These are phyloP conservation scores for Aspergillus sp. DNA, from an alignment of 2,329 filamentous ascomycete species.

Conservation along the genomic window DNA sequence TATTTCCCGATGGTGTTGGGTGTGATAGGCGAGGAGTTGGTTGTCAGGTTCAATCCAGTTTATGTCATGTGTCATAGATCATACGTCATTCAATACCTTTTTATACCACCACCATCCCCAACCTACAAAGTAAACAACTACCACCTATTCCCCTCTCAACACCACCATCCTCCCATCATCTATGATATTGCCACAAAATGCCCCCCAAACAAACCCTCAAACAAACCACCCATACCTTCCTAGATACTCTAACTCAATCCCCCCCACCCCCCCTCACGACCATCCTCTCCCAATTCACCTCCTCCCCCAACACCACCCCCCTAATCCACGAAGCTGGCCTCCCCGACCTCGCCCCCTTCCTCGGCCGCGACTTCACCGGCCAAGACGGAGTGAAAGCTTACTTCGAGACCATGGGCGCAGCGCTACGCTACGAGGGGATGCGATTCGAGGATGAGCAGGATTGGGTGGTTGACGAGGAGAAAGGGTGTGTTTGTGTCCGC, in stretches of 20 bases:
- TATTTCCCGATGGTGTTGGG: slow-evolving; percentile 9
- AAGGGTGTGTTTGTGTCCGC: slow-evolving; percentile 35
- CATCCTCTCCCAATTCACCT: slow-evolving; percentile 43
- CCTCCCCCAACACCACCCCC: slow-evolving; percentile 24
- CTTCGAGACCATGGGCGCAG: slow-evolving; percentile 36
- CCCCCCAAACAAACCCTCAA: neutral
- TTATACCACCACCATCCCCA: neutral
- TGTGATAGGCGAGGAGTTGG: slow-evolving; percentile 18
- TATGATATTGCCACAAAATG: neutral
- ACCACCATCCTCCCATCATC: neutral
- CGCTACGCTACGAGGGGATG: slow-evolving; percentile 40
- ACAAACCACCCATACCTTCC: slow-evolving; percentile 30
- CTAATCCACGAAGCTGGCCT: slow-evolving; percentile 44
- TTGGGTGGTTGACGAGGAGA: slow-evolving; percentile 41
- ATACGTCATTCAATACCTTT: neutral
- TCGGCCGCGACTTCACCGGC: slow-evolving; percentile 45
- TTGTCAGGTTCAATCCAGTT: slow-evolving; percentile 15
- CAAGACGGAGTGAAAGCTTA: slow-evolving; percentile 37
- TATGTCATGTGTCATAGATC: slow-evolving; percentile 9
- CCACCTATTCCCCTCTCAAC: neutral
- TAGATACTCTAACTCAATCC: slow-evolving; percentile 32
- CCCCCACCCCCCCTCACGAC: slow-evolving; percentile 30
- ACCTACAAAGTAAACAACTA: neutral
- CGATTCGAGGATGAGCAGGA: slow-evolving; percentile 35
- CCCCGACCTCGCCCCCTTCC: slow-evolving; percentile 42